A percentile compares a stretch with the other conserved stretches of the same genome.
Conservation (phyloP, 2,329 filamentous ascomycete genomes). For the Trichoderma harzianum region DNA sequence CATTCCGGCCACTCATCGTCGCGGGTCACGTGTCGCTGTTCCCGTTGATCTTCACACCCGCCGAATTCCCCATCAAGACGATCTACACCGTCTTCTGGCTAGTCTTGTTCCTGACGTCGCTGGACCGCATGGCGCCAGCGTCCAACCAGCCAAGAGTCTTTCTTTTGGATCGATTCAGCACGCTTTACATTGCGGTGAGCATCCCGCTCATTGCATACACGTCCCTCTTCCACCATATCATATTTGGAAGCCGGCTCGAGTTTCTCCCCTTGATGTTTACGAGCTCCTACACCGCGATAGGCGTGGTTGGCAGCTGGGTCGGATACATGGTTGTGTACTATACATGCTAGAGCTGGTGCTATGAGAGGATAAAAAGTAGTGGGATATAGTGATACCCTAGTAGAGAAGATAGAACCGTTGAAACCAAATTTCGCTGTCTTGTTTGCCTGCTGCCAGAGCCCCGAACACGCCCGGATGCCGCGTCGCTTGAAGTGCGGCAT, state of each 20-base stretch:
- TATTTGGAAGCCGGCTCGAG: conserved; percentile 80
- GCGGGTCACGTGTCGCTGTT: conserved; percentile 95
- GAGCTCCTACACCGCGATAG: conserved; percentile 88
- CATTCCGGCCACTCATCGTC: conserved; percentile 87
- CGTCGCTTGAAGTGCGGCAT: conserved; percentile 2
- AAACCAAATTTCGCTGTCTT: background rate
- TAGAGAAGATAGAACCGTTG: background rate
- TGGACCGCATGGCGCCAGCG: conserved; percentile 83
- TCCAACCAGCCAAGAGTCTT: conserved; percentile 78
- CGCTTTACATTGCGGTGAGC: conserved; percentile 83
- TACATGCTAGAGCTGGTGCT: conserved; percentile 39
- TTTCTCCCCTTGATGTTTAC: conserved; percentile 97
- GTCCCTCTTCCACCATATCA: conserved; percentile 74
- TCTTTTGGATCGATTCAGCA: conserved; percentile 83
- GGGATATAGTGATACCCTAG: conserved; percentile 24
- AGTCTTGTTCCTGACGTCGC: conserved; percentile 76
- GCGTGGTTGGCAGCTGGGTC: conserved; percentile 94
- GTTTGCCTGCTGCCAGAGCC: background rate
- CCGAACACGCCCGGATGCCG: background rate
- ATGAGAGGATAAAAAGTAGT: background rate
- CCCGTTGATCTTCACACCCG: conserved; percentile 84
- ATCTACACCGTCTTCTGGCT: conserved; percentile 93
- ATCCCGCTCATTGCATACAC: conserved; percentile 89
- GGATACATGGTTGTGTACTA: conserved; percentile 95
- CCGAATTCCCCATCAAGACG: conserved; percentile 92